phyloP scores from a whole-genome alignment of 805 yeast species.

The Saccharomycopsis lassenensis region DNA sequence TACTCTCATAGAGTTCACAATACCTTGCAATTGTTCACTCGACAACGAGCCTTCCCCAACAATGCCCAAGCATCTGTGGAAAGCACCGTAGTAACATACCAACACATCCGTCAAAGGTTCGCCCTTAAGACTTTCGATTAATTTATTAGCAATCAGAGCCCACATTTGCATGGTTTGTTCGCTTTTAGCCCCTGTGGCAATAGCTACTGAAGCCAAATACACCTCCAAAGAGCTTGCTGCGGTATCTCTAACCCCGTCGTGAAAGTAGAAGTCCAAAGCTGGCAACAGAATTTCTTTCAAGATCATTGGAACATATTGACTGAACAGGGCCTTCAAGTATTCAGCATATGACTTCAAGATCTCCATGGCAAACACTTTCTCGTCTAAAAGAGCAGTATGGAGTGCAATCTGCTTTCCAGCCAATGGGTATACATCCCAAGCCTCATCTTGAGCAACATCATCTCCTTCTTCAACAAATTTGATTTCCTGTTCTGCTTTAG shows the following conservation, averaged over 20 bases:
- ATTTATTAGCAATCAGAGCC: slow-evolving; percentile 55
- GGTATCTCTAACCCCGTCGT: slow-evolving; percentile 89
- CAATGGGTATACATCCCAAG: slow-evolving; percentile 88
- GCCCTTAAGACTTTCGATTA: slow-evolving; percentile 53
- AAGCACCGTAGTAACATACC: slow-evolving; percentile 64
- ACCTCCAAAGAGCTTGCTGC: slow-evolving; percentile 80
- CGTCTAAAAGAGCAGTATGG: slow-evolving; percentile 89
- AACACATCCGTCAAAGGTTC: slow-evolving; percentile 81
- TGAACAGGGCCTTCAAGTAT: slow-evolving; percentile 71
- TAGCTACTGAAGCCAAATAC: slow-evolving; percentile 50
- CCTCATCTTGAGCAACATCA: slow-evolving; percentile 72
- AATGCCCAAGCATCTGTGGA: slow-evolving; percentile 53
- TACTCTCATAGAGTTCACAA: slow-evolving; percentile 48
- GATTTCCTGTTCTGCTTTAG: slow-evolving; percentile 83
- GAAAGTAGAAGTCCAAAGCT: slow-evolving; percentile 80
- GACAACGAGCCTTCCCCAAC: slow-evolving; percentile 57
- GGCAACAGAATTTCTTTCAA: slow-evolving; percentile 75
- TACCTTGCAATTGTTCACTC: slow-evolving; percentile 39
- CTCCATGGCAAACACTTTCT: slow-evolving; percentile 88
- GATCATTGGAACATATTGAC: slow-evolving; percentile 71
- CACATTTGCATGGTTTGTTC: slow-evolving; percentile 57
- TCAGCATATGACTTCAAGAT: slow-evolving; percentile 75
- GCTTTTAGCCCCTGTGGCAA: slow-evolving; percentile 39
- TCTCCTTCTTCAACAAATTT: slow-evolving; percentile 75
- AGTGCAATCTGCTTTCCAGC: slow-evolving; percentile 92